Evolutionary conservation across 495 filamentous ascomycete species (phyloP), one percentile per base, ranked within the genome.

Genomic region (Aspergillus nidulans): DNA sequence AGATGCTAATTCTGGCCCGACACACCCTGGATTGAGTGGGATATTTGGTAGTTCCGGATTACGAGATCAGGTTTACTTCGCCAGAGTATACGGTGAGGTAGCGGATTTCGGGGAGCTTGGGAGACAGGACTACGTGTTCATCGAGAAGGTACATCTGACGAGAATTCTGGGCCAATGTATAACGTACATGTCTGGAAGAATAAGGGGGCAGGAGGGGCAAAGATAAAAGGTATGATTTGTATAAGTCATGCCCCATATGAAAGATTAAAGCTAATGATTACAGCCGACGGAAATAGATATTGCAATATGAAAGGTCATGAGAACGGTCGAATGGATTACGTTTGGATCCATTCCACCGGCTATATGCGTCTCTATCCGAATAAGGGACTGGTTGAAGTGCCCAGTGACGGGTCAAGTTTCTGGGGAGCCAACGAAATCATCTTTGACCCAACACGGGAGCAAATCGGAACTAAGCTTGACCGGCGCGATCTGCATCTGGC

Each of bases 271-370:
- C 40, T 42, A 42, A 42, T 19, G 26, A 25, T 26, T 10, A 3
- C 21, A 40, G 50, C 50, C 3, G 50, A 53, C 28, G 50, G 50
- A 2, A 32, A 44, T 10, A n/a, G 40, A 2, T 53, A 53, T 21
- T 53, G 50, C 50, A 53, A 53, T 12, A 53, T 53, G 50, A 32
- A 44, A 24, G 50, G 50, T n/a, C 12, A 53, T 10, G 16, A 12
- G 2, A 19, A 53, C 15, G 50, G 50, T 0, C 24, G 24, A 2
- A 43, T 44, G 50, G 50, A 53, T 21, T 53, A 53, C 15, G 40
- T 53, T 6, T 53, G 50, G 50, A 44, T 43, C 23, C 40, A 44
- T 4, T 53, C 50, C 16, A 34, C 44, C 1, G 40, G 50, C 4
- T 9, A 43, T 3, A 53, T 53, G 40, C 39, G 16, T 0, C 2